Conservation (phyloP, 2,329 filamentous ascomycete species). For the Arthrinium puccinioides region DNA sequence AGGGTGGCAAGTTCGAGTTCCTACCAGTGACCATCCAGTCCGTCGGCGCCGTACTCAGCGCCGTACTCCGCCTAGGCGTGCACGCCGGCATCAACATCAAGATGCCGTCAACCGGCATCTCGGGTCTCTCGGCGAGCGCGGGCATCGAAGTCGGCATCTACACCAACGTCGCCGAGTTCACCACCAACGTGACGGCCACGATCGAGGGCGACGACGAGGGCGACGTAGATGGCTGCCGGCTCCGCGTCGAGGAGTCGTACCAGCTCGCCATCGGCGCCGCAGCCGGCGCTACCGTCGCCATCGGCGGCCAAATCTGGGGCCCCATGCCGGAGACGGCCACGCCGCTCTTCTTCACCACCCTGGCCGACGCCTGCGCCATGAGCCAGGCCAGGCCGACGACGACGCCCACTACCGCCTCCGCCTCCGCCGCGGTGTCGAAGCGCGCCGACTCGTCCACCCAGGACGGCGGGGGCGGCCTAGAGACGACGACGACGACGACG, state of each 20-base stretch:
- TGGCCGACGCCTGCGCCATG: slow-evolving; percentile 33
- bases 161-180: slow-evolving; percentile 46
- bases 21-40: slow-evolving; percentile 44
- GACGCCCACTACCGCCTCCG: slow-evolving; percentile 14
- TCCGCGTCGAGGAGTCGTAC: slow-evolving; percentile 42
- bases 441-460: slow-evolving; percentile 7
- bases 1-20: slow-evolving; percentile 48
- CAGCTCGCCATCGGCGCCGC: slow-evolving; percentile 44
- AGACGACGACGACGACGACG: not conserved
- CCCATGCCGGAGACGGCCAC: slow-evolving; percentile 36
- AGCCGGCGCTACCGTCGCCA: slow-evolving; percentile 42
- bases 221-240: slow-evolving; percentile 30
- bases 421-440: slow-evolving; percentile 9
- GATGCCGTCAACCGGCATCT: slow-evolving; percentile 13
- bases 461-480: slow-evolving; percentile 8
- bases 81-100: slow-evolving; percentile 33
- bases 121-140: slow-evolving; percentile 22
- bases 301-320: slow-evolving; percentile 40
- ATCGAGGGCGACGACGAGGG: slow-evolving; percentile 13
- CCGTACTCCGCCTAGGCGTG: slow-evolving; percentile 38
- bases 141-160: slow-evolving; percentile 42
- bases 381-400: not conserved
- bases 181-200: slow-evolving; percentile 37
- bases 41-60: slow-evolving; percentile 33
- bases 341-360: slow-evolving; percentile 45